Evolutionary conservation across 257 asterid genomes (phyloP).

Genomic region (Solanum boliviense): DNA sequence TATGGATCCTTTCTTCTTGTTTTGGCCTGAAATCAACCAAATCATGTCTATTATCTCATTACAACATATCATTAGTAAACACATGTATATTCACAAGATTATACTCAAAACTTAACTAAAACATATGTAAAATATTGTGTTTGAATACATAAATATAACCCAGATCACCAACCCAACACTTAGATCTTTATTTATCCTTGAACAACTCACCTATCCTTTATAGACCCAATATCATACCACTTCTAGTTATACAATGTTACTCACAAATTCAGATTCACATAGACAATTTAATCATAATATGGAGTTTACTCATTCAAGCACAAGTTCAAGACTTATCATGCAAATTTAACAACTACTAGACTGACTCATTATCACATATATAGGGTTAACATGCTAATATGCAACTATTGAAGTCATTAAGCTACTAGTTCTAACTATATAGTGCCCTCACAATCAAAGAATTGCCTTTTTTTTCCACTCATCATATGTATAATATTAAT

Average conservation of each 20-base stretch:
- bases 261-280: neutral
- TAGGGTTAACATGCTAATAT: neutral
- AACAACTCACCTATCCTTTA: neutral
- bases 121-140: neutral
- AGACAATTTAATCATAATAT: too few species aligned
- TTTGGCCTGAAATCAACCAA: neutral
- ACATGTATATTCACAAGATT: neutral
- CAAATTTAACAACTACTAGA: neutral
- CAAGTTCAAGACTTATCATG: neutral
- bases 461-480: neutral
- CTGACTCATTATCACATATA: neutral
- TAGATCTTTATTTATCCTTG: neutral
- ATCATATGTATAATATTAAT: too few species aligned
- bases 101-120: neutral
- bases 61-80: too few species aligned
- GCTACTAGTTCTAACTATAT: neutral
- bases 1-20: neutral
- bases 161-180: neutral
- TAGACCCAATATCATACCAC: neutral
- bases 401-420: neutral
- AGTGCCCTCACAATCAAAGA: neutral
- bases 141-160: neutral
- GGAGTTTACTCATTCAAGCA: neutral
- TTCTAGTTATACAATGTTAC: neutral
- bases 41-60: neutral